Evolutionary conservation across 225 moss, liverwort and hornwort genomes (phyloP).

Genomic region (Marchantia polymorpha): DNA sequence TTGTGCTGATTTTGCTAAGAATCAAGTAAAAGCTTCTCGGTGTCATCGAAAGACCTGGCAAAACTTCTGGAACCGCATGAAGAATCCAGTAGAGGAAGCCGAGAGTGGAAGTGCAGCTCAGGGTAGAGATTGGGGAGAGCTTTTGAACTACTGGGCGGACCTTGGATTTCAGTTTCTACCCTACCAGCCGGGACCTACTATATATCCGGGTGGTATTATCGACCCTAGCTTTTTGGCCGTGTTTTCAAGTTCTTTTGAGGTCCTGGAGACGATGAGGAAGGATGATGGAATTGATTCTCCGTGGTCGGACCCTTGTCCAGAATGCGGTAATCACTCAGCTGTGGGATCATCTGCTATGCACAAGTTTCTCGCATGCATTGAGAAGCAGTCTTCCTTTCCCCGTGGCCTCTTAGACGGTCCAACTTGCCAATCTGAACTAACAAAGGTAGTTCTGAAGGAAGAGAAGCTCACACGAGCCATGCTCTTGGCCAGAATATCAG

Average conservation of each 20-base stretch:
- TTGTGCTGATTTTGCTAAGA: conserved; percentile 38
- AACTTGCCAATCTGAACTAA: conserved; percentile 51
- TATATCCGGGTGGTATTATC: conserved; percentile 68
- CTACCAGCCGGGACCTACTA: conserved; percentile 75
- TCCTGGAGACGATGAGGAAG: conserved; percentile 18
- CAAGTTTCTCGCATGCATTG: conserved; percentile 63
- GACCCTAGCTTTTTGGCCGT: conserved; percentile 77
- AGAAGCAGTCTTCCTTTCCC: conserved; percentile 34
- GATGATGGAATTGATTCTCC: conserved; percentile 32
- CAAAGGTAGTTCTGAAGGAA: conserved; percentile 34
- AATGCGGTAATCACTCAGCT: conserved; percentile 29
- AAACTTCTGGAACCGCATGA: conserved; percentile 58
- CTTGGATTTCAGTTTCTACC: conserved; percentile 82
- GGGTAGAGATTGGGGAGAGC: conserved; percentile 75
- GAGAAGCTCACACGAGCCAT: conserved; percentile 39
- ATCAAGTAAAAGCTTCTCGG: conserved; percentile 37
- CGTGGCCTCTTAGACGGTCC: conserved; percentile 53
- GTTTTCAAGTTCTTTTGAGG: conserved; percentile 40
- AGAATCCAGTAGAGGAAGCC: conserved; percentile 52
- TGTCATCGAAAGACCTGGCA: conserved; percentile 54
- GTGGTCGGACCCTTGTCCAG: conserved; percentile 30
- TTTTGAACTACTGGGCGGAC: conserved; percentile 79
- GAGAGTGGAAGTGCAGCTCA: conserved; percentile 48
- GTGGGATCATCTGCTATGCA: conserved; percentile 38
- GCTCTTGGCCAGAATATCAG: conserved; percentile 67